These are phyloP conservation scores for Leucocoprinus leucothites DNA, from an alignment of 768 basidiomycete genomes.

Conservation along the genomic window DNA sequence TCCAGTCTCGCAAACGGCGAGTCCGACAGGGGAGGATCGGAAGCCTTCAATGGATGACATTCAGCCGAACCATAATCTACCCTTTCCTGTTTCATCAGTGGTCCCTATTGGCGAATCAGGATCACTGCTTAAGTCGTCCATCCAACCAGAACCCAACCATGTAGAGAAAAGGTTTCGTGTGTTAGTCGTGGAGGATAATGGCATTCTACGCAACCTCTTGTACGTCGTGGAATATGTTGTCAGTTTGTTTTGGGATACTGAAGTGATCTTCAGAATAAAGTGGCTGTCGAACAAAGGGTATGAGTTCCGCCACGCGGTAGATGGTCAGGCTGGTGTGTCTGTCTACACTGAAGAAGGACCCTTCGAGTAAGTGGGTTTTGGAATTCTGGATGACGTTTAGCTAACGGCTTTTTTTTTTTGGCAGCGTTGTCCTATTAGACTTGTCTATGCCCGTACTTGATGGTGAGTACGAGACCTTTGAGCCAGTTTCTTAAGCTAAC, in stretches of 20 bases:
- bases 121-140: slow-evolving; percentile 65
- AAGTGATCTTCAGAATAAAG: slow-evolving; percentile 37
- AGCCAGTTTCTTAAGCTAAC: not conserved
- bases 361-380: slow-evolving; percentile 70
- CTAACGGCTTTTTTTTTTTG: slow-evolving; percentile 10
- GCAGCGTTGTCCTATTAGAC: slow-evolving; percentile 82
- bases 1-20: not conserved
- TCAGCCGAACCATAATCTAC: slow-evolving; percentile 14
- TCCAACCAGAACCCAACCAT: slow-evolving; percentile 39
- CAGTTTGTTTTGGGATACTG: not conserved
- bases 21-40: not conserved
- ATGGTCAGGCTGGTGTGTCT: slow-evolving; percentile 83
- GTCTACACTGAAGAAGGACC: slow-evolving; percentile 69
- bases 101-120: slow-evolving; percentile 59
- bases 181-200: slow-evolving; percentile 89
- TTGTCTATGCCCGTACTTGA: slow-evolving; percentile 94
- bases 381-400: not conserved
- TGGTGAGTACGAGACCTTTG: slow-evolving; percentile 39
- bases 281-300: slow-evolving; percentile 77
- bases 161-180: slow-evolving; percentile 54
- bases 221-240: slow-evolving; percentile 34
- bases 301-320: slow-evolving; percentile 73
- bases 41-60: slow-evolving; percentile 30
- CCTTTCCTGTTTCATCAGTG: slow-evolving; percentile 31
- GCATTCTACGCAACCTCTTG: slow-evolving; percentile 79